phyloP scores from a whole-genome alignment of 768 basidiomycete species.

The Termitomyces sp. region DNA sequence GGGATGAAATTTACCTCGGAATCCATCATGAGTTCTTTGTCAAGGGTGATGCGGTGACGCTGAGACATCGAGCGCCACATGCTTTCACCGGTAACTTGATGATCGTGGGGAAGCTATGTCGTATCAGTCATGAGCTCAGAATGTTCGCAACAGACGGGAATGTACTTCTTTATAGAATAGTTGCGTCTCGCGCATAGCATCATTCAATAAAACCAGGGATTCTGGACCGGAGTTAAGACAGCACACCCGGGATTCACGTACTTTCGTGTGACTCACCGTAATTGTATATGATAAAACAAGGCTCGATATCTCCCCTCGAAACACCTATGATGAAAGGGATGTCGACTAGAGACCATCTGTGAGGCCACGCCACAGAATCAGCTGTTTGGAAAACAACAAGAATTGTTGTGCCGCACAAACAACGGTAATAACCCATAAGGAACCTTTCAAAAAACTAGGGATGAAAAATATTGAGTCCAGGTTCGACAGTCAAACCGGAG shows the following conservation, averaged over 20 bases:
- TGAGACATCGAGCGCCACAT: constrained; percentile 7
- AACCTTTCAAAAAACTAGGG: constrained; percentile 6
- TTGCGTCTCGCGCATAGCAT: constrained; percentile 7
- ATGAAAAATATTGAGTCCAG: background rate
- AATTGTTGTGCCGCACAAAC: background rate
- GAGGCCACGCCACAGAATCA: background rate
- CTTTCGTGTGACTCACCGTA: background rate
- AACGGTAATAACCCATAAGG: constrained; percentile 8
- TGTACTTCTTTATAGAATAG: constrained; percentile 4
- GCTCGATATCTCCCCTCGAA: constrained; percentile 6
- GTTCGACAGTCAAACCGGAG: background rate
- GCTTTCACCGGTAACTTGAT: background rate
- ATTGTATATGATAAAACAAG: constrained; percentile 8
- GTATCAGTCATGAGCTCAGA: background rate
- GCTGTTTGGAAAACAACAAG: background rate
- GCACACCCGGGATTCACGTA: background rate
- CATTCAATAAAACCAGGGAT: background rate
- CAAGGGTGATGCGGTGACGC: constrained; percentile 3
- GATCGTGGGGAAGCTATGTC: constrained; percentile 4
- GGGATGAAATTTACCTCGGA: constrained; percentile 2
- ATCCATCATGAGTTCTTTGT: constrained; percentile 2
- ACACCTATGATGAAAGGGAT: constrained; percentile 8
- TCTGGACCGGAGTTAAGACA: background rate
- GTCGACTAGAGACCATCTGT: constrained; percentile 5
- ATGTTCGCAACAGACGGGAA: background rate